Evolutionary conservation across 768 basidiomycete genomes (phyloP), one percentile per base, ranked within the genome.

Genomic region (Amanita fuliginea): DNA sequence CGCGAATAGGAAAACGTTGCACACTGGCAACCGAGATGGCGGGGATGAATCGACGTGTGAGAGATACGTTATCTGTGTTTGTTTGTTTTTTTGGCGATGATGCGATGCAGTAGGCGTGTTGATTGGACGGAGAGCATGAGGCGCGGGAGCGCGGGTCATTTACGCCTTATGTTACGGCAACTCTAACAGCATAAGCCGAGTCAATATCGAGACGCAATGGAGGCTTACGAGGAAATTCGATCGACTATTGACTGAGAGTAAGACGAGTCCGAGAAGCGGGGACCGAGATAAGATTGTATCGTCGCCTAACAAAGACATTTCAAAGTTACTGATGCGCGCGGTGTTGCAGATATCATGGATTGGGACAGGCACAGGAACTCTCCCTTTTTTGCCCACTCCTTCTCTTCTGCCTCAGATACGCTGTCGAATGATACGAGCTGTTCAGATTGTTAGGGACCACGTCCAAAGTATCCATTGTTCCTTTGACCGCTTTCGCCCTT

Each of bases 371-470:
- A 57, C 56, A 22, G 68, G 64, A 52, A 70, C 55, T 59, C 57
- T 67, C 49, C 5, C 26, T 24, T 24, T 24, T 5, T 64, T 63
- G 53, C 63, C 60, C 13, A 53, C 64, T 81, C 80, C 64, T 81
- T 83, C 59, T 81, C 80, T 47, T 75, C 72, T 30, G 64, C 57
- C 60, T 75, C 74, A 9, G 65, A 60, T 22, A 67, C 56, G 53
- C 69, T 74, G 13, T 70, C 19, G 4, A 26, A 21, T 24, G 22
- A 24, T 24, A 24, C 9, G 51, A 46, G 30, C 28, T 39, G 39
- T 40, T 19, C 19, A 40, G 21, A 30, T 33, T 39, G 63, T 59
- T 8, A 68, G 66, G 49, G 66, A 63, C 59, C 43, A 64, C 61
- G 47, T 64, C 64, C 6, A 43, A 33, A 3, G 43, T 14, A 14